These are phyloP conservation scores for Apiospora malaysiana DNA, from an alignment of 2,329 filamentous ascomycete genomes.

Conservation along the genomic window DNA sequence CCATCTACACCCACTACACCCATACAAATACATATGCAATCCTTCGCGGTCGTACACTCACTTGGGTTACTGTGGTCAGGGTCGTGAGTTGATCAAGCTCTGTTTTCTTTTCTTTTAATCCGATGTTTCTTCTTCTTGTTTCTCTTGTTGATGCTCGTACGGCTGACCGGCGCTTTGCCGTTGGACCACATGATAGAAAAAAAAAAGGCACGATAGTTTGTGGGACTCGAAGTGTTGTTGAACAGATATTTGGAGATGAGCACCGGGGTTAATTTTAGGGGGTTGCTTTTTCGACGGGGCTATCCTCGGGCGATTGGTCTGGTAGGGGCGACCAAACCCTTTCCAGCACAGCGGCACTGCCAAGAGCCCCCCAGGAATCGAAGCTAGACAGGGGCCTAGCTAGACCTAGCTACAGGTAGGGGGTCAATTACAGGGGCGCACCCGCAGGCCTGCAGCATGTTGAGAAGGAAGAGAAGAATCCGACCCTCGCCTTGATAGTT, in stretches of 20 bases:
- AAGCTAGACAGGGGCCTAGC: not conserved
- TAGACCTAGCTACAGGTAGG: no score
- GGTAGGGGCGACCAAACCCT: not conserved
- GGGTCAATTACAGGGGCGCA: not conserved
- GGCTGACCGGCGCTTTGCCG: not conserved
- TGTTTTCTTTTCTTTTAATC: not conserved
- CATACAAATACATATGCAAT: not conserved
- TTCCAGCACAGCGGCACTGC: constrained; percentile 10
- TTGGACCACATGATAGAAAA: not conserved
- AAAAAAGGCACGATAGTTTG: constrained; percentile 14
- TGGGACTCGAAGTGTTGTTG: constrained; percentile 15
- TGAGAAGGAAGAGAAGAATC: not conserved
- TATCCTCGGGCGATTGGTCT: constrained; percentile 20
- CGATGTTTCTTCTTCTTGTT: not conserved
- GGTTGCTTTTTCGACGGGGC: constrained; percentile 23
- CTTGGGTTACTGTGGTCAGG: not conserved
- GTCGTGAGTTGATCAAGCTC: not conserved
- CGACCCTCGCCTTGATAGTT: not conserved
- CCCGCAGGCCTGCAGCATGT: not conserved
- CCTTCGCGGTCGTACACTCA: not conserved
- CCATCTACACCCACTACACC: not conserved
- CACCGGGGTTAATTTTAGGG: constrained; percentile 24
- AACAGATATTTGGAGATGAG: constrained; percentile 21
- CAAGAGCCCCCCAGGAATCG: not conserved
- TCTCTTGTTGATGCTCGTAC: not conserved